These are phyloP conservation scores for Plasmodium gonderi DNA, from an alignment of 169 alveolate genomes.

Conservation along the genomic window DNA sequence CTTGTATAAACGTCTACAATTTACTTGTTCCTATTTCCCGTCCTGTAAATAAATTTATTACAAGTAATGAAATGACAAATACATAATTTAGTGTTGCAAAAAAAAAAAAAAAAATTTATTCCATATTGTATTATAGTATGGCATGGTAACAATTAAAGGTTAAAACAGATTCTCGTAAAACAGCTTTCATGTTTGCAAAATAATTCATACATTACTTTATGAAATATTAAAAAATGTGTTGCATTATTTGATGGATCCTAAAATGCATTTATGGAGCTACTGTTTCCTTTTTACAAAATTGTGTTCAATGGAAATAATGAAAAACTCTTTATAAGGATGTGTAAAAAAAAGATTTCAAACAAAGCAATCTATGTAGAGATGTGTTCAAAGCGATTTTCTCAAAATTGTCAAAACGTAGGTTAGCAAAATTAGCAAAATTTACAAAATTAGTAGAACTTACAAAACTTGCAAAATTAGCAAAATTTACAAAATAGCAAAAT, in stretches of 20 bases:
- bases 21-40: background rate
- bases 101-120: background rate
- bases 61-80: background rate
- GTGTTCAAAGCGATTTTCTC: background rate
- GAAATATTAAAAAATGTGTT: background rate
- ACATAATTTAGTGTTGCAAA: background rate
- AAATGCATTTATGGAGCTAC: background rate
- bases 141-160: background rate
- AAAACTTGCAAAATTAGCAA: background rate
- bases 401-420: background rate
- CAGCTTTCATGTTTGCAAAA: background rate
- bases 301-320: background rate
- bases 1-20: background rate
- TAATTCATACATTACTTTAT: background rate
- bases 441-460: background rate
- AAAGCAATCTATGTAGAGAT: too few species aligned
- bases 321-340: background rate
- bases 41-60: background rate
- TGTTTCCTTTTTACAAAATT: background rate
- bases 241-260: background rate
- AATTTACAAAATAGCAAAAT: background rate
- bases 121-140: background rate
- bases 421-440: background rate
- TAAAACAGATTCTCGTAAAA: background rate
- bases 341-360: too few species aligned